Evolutionary conservation across 176 grass and related monocot species (phyloP).

Genomic region (Tuctoria greenei): DNA sequence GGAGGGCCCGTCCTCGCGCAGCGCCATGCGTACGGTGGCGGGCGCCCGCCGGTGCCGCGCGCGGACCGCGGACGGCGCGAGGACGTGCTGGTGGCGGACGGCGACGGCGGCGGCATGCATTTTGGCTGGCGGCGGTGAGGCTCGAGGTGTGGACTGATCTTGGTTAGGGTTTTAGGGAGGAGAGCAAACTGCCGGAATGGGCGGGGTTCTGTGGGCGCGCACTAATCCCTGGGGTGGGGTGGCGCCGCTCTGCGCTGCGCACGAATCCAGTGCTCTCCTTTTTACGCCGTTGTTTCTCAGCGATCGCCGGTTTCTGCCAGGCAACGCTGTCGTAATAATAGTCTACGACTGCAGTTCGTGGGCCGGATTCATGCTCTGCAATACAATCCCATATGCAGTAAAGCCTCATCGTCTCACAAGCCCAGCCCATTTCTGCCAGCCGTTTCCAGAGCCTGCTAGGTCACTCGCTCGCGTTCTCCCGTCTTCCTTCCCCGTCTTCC

Average conservation of each 20-base stretch:
- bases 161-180: conserved; percentile 47
- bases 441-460: conserved; percentile 39
- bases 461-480: conserved; percentile 9
- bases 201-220: conserved; percentile 30
- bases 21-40: conserved; percentile 67
- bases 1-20: conserved; percentile 70
- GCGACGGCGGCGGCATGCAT: conserved; percentile 68
- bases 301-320: background rate
- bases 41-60: background rate
- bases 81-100: conserved; percentile 45
- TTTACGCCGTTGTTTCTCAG: background rate
- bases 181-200: background rate
- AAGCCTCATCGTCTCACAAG: background rate
- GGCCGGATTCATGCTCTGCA: background rate
- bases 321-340: too few species aligned
- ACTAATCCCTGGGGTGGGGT: background rate
- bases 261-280: background rate
- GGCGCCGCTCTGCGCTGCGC: background rate
- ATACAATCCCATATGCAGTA: background rate
- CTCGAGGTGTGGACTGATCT: background rate
- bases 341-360: background rate
- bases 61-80: conserved; percentile 8
- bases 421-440: background rate
- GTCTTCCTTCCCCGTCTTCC: background rate
- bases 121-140: conserved; percentile 22